Conservation (phyloP, 2,329 filamentous ascomycete genomes). For the Coniella vitis region DNA sequence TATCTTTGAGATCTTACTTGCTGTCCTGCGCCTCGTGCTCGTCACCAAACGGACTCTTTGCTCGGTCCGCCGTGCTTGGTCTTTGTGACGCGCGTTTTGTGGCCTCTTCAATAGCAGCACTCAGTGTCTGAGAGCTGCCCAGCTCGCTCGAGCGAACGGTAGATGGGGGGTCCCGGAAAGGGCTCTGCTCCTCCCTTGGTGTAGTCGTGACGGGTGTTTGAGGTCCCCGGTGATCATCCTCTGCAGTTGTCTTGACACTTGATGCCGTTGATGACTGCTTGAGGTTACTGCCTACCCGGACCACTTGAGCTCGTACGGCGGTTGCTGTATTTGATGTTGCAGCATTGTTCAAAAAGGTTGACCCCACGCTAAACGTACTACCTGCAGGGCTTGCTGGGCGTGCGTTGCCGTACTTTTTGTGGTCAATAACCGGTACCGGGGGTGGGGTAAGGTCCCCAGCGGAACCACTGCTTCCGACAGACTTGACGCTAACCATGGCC, state of each 20-base stretch:
- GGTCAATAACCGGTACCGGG: constrained; percentile 67
- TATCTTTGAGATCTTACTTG: constrained; percentile 7
- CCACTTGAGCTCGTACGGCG: constrained; percentile 49
- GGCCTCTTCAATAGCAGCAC: constrained; percentile 50
- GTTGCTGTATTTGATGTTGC: constrained; percentile 47
- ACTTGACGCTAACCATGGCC: constrained; percentile 87
- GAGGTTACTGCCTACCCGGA: constrained; percentile 47
- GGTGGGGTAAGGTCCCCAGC: constrained; percentile 50
- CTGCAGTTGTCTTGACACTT: constrained; percentile 21
- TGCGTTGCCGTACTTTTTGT: constrained; percentile 45
- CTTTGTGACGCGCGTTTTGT: constrained; percentile 33
- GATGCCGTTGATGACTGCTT: constrained; percentile 37
- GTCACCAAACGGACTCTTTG: constrained; percentile 49
- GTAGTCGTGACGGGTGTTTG: constrained; percentile 45
- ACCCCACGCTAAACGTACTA: constrained; percentile 60
- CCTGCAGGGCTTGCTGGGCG: constrained; percentile 45
- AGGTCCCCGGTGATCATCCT: constrained; percentile 16
- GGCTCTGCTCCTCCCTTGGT: constrained; percentile 45
- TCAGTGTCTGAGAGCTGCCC: constrained; percentile 39
- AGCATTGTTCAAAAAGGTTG: constrained; percentile 61
- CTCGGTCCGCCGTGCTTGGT: constrained; percentile 24
- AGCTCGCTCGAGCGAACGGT: constrained; percentile 31
- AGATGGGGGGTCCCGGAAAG: constrained; percentile 51
- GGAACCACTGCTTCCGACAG: constrained; percentile 49
- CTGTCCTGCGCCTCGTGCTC: constrained; percentile 49